A percentile compares a stretch with the other conserved stretches of the same genome.
These are phyloP conservation scores for Zygnema cylindricum DNA, from an alignment of 139 green algal genomes.

Conservation along the genomic window DNA sequence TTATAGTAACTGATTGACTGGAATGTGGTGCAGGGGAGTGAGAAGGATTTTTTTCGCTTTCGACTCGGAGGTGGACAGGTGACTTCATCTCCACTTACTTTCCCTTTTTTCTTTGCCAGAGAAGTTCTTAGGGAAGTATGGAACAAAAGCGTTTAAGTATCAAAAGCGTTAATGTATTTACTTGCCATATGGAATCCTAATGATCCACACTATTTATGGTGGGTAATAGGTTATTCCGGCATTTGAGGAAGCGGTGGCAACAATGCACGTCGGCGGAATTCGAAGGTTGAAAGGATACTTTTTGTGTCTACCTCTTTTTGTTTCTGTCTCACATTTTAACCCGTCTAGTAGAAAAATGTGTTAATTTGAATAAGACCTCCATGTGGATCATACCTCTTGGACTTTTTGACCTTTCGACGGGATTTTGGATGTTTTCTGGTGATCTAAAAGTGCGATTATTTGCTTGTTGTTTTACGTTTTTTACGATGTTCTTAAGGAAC, in stretches of 20 bases:
- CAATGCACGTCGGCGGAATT: conserved; percentile 72
- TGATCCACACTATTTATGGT: too few species aligned
- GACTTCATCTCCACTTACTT: background rate
- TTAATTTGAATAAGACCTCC: too few species aligned
- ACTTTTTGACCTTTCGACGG: too few species aligned
- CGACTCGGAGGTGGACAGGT: conserved; percentile 53
- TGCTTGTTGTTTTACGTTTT: too few species aligned
- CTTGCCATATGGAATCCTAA: too few species aligned
- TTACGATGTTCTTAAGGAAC: too few species aligned
- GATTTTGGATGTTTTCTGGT: too few species aligned
- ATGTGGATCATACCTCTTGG: too few species aligned
- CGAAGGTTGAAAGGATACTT: conserved; percentile 35
- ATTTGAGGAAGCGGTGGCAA: conserved; percentile 73
- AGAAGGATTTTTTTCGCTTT: conserved; percentile 67
- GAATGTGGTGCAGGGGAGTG: conserved; percentile 51
- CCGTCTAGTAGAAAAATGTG: background rate
- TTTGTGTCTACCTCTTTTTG: background rate
- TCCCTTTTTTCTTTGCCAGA: too few species aligned
- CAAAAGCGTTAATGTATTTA: too few species aligned
- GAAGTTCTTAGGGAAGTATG: background rate
- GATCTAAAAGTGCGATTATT: too few species aligned
- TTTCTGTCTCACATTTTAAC: background rate
- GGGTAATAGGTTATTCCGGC: conserved; percentile 65
- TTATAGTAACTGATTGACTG: conserved; percentile 8
- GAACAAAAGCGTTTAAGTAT: background rate